Percentiles rank a stretch among this genome's conserved stretches.
Conservation (phyloP, 176 grass and related monocot genomes). For the Luzula sylvatica region DNA sequence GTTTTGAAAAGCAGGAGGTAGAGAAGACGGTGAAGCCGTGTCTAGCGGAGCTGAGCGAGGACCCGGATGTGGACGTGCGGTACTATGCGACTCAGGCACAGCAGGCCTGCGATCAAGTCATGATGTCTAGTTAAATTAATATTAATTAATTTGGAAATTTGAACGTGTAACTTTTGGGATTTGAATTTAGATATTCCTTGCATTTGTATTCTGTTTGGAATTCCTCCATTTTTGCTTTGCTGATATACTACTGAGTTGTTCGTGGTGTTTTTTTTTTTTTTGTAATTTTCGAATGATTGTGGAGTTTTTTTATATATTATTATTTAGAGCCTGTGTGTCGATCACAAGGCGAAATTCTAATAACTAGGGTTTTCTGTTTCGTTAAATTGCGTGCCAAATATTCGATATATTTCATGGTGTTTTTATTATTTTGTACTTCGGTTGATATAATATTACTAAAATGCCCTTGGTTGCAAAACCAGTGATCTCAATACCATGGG, state of each 20-base stretch:
- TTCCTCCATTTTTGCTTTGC: slow-evolving; percentile 17
- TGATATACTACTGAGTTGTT: not conserved
- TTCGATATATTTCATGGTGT: too few relatives aligned
- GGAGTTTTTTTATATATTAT: not conserved
- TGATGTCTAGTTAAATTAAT: slow-evolving; percentile 69
- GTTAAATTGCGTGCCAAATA: too few relatives aligned
- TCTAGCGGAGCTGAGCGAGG: slow-evolving; percentile 87
- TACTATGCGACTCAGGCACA: slow-evolving; percentile 74
- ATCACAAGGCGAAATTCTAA: too few relatives aligned
- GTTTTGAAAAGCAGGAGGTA: slow-evolving; percentile 36
- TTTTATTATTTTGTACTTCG: too few relatives aligned
- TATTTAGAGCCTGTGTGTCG: too few relatives aligned
- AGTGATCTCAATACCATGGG: too few relatives aligned
- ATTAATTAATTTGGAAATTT: not conserved
- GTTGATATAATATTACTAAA: too few relatives aligned
- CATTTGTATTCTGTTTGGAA: too few relatives aligned
- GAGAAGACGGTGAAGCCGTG: slow-evolving; percentile 70
- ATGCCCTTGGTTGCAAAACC: too few relatives aligned
- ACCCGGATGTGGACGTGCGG: slow-evolving; percentile 91
- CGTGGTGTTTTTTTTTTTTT: not conserved
- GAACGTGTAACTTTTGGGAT: slow-evolving; percentile 2
- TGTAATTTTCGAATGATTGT: too few relatives aligned
- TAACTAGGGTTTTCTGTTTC: too few relatives aligned
- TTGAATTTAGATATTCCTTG: slow-evolving; percentile 14
- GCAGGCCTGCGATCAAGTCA: slow-evolving; percentile 70